Evolutionary conservation across 352 stramenopile genomes (phyloP).

Genomic region (Phytophthora melonis): DNA sequence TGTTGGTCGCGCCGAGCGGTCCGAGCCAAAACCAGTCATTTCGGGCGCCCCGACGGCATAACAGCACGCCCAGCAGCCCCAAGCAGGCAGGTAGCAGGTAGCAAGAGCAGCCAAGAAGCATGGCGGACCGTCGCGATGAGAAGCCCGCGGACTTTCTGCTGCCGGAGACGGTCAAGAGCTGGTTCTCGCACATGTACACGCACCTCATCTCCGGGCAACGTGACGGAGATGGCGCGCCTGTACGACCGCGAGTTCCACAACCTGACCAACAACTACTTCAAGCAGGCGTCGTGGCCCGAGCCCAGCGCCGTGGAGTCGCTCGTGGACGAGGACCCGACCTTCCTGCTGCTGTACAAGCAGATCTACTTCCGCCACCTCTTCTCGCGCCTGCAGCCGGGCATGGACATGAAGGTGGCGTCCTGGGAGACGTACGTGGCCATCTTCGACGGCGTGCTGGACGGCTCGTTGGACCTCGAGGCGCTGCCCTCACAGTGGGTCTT

Average conservation of each 20-base stretch:
- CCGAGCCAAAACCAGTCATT: slow-evolving; percentile 68
- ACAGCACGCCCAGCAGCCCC: background rate
- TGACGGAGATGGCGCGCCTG: slow-evolving; percentile 83
- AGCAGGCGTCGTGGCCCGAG: slow-evolving; percentile 94
- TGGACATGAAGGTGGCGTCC: slow-evolving; percentile 92
- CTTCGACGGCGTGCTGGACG: slow-evolving; percentile 94
- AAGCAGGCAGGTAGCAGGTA: slow-evolving; percentile 2
- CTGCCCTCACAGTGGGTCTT: slow-evolving; percentile 98
- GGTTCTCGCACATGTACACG: slow-evolving; percentile 91
- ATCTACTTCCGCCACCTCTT: slow-evolving; percentile 98
- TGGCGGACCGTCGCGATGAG: slow-evolving; percentile 78
- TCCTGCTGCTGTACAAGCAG: slow-evolving; percentile 97
- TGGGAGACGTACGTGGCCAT: slow-evolving; percentile 95
- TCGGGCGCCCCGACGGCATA: slow-evolving; percentile 18
- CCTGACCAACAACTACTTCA: slow-evolving; percentile 95
- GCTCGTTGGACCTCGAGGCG: slow-evolving; percentile 80
- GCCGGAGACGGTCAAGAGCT: slow-evolving; percentile 89
- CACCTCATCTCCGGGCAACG: slow-evolving; percentile 83
- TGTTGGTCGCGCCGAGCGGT: slow-evolving; percentile 16
- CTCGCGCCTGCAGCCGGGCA: slow-evolving; percentile 86
- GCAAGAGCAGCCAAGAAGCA: slow-evolving; percentile 32
- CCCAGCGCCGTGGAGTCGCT: slow-evolving; percentile 87
- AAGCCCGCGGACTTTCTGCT: slow-evolving; percentile 90
- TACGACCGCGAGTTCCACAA: slow-evolving; percentile 92
- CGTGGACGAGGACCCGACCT: slow-evolving; percentile 90